phyloP scores from a whole-genome alignment of 139 green algal species.

The Pseudopediastrum boryanum region DNA sequence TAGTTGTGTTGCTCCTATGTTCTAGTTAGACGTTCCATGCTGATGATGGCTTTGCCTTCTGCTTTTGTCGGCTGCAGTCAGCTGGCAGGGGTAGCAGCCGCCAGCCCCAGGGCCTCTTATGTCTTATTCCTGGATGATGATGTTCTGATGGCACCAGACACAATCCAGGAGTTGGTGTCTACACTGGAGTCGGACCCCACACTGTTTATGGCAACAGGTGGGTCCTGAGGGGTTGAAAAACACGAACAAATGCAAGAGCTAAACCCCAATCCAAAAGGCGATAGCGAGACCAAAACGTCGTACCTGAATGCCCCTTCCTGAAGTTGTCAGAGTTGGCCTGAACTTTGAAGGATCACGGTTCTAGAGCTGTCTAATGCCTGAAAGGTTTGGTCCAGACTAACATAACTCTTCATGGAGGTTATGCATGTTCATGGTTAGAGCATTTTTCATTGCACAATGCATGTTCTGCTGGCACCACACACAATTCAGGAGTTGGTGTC shows the following conservation, averaged over 20 bases:
- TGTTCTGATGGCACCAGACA: constrained; percentile 75
- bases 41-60: no score
- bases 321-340: neutral
- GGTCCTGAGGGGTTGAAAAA: no score
- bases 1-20: no score
- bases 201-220: constrained; percentile 82
- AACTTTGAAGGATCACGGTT: neutral
- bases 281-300: no score
- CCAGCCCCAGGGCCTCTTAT: constrained; percentile 51
- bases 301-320: neutral
- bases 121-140: constrained; percentile 94
- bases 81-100: constrained; percentile 11
- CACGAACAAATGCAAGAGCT: no score
- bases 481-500: constrained; percentile 67
- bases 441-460: no score
- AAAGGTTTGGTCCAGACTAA: neutral
- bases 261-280: no score
- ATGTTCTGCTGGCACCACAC: constrained; percentile 80
- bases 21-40: no score
- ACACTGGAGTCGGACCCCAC: constrained; percentile 63
- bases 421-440: no score
- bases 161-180: constrained; percentile 64
- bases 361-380: neutral
- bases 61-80: no score
- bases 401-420: neutral